Evolutionary conservation across 768 basidiomycete species (phyloP).

Genomic region (Mycena belliarum): DNA sequence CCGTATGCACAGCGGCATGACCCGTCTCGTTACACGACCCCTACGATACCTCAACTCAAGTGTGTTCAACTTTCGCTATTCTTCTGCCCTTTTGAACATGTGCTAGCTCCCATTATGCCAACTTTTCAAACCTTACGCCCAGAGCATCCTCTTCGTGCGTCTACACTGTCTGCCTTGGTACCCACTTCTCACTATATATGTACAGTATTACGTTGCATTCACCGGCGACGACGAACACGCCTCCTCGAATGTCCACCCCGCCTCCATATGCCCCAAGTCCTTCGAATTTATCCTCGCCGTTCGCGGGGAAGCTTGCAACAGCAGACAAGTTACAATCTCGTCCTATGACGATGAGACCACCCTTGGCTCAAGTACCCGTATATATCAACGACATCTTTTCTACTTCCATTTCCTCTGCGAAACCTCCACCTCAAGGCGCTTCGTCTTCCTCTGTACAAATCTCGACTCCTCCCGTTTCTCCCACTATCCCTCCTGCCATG

Average conservation of each 20-base stretch:
- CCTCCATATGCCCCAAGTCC: slow-evolving; percentile 29
- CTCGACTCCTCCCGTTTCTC: slow-evolving; percentile 26
- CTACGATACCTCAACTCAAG: slow-evolving; percentile 35
- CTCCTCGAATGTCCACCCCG: slow-evolving; percentile 31
- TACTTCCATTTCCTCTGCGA: slow-evolving; percentile 1
- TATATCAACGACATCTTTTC: slow-evolving; percentile 32
- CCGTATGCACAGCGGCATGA: slow-evolving; percentile 23
- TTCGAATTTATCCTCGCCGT: slow-evolving; percentile 47
- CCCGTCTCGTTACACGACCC: slow-evolving; percentile 24
- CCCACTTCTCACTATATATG: not conserved
- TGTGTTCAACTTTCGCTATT: slow-evolving; percentile 22
- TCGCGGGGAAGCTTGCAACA: slow-evolving; percentile 41
- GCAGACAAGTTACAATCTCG: slow-evolving; percentile 25
- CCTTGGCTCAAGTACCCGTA: slow-evolving; percentile 17
- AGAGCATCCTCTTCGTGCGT: slow-evolving; percentile 20
- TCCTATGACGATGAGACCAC: slow-evolving; percentile 13
- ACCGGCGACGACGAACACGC: slow-evolving; percentile 25
- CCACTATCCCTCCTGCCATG: slow-evolving; percentile 14
- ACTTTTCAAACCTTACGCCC: slow-evolving; percentile 1
- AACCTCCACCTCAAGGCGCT: slow-evolving; percentile 2
- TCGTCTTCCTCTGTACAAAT: slow-evolving; percentile 19
- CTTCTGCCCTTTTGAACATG: not conserved
- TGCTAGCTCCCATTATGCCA: slow-evolving; percentile 5
- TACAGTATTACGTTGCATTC: slow-evolving; percentile 20
- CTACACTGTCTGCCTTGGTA: not conserved